Base-by-base conservation (phyloP, 2,329 filamentous ascomycete species). In the Hyphodiscus sp. region DNA sequence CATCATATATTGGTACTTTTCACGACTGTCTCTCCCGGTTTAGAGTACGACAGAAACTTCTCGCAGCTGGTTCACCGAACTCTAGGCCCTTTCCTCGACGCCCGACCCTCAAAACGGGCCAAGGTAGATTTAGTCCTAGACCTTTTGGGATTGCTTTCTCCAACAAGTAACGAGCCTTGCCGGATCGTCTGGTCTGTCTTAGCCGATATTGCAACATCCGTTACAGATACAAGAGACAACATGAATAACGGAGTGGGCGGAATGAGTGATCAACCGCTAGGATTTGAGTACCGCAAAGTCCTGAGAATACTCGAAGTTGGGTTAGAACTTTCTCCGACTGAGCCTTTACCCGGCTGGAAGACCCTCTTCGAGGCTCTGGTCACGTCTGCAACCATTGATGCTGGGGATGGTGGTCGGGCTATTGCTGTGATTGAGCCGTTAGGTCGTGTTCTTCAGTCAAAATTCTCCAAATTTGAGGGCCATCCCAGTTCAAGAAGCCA, bases 361-460 rank as follows among this genome's bases (percentile, higher is more conserved):
- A 55, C 73, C 0, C 71, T 92, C 0, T 81, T 89, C 50, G 71
- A 78, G 9, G 68, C 74, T 0, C 70, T 89, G 9, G 72, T 79
- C 2, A 69, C 75, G 9, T 78, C 80, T 50, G 79, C 85, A 7
- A 77, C 74, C 18, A 71, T 76, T 13, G 83, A 89, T 58, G 79
- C 80, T 50, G 87, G 89, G 2, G 83, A 89, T 57, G 79, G 80
- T 16, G 85, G 82, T 6, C 76, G 85, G 42, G 80, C 83, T 5
- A 74, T 87, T 48, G 78, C 80, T 20, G 76, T 90, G 1, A 74
- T 91, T 41, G 89, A 95, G 56, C 86, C 86, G 1, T 63, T 94
- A 2, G 81, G 87, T 0, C 84, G 80, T 60, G 63, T 69, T 1
- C 60, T 86, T 4, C 62, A 48, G 3, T 74, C 41, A 74, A 76